These are phyloP conservation scores for Heritiera littoralis DNA, from an alignment of 345 rosid species.

Conservation along the genomic window DNA sequence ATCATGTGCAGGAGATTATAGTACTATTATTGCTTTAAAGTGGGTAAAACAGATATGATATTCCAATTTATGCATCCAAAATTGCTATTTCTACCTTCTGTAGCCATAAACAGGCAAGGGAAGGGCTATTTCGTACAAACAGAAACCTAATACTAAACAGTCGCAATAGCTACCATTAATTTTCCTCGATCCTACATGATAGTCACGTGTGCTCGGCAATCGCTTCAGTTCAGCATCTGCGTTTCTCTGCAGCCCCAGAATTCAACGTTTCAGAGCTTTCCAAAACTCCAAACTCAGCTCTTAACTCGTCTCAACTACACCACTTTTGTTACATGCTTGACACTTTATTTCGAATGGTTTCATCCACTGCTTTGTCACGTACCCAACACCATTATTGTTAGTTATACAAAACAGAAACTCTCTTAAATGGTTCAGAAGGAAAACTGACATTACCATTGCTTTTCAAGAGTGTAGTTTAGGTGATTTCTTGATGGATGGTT, in stretches of 20 bases:
- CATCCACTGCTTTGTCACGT: not conserved
- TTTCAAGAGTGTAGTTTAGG: not conserved
- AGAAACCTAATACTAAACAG: not conserved
- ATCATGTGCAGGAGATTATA: too few relatives aligned
- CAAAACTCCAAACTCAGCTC: not conserved
- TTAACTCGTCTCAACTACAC: not conserved
- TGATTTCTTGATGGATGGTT: conserved; percentile 20
- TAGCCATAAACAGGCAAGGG: not conserved
- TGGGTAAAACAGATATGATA: not conserved
- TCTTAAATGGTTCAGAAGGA: not conserved
- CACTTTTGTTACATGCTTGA: not conserved
- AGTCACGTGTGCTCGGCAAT: conserved; percentile 44
- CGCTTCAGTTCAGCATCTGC: not conserved
- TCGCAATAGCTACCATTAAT: not conserved
- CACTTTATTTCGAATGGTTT: not conserved
- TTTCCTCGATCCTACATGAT: conserved; percentile 9
- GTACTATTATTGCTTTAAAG: too few relatives aligned
- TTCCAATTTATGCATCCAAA: not conserved
- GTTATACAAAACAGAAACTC: not conserved
- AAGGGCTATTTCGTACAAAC: not conserved
- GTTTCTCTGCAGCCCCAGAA: not conserved
- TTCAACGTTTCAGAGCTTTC: not conserved
- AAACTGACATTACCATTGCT: not conserved
- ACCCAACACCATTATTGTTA: not conserved
- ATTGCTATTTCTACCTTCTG: too few relatives aligned